Conservation (phyloP, 2,329 filamentous ascomycete species). For the Cryoendolithus antarcticus region DNA sequence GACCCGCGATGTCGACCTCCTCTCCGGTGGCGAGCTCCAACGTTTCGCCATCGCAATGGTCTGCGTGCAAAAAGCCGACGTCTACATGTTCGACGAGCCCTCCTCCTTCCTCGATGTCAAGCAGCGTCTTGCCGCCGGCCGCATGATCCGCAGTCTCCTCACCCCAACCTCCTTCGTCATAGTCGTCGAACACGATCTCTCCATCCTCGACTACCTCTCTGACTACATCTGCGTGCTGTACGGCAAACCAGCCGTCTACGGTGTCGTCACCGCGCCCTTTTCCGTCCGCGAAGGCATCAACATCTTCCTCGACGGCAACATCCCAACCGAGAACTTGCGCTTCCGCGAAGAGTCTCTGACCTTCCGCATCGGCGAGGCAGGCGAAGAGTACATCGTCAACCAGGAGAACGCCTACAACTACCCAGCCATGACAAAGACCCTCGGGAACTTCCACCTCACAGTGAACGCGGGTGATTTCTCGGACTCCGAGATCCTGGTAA, state of each 20-base stretch:
- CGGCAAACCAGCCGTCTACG: constrained; percentile 87
- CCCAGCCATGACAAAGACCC: constrained; percentile 82
- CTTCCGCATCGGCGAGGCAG: constrained; percentile 82
- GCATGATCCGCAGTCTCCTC: constrained; percentile 83
- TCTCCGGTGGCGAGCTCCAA: constrained; percentile 96
- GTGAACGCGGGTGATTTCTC: constrained; percentile 82
- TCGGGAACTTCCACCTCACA: constrained; percentile 74
- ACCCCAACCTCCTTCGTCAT: constrained; percentile 90
- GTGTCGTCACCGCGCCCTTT: constrained; percentile 89
- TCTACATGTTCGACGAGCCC: constrained; percentile 99
- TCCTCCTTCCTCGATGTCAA: constrained; percentile 99
- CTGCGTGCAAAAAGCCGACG: constrained; percentile 89
- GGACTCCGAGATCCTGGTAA: constrained; percentile 96
- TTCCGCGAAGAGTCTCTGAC: constrained; percentile 96
- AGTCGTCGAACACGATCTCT: constrained; percentile 98
- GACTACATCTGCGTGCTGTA: constrained; percentile 98
- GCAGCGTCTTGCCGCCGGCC: constrained; percentile 85
- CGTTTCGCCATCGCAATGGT: constrained; percentile 94
- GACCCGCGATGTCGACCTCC: constrained; percentile 76
- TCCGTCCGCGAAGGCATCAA: constrained; percentile 99
- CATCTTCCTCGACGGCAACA: constrained; percentile 96
- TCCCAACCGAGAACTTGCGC: constrained; percentile 93
- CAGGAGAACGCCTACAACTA: constrained; percentile 77
- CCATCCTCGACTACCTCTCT: constrained; percentile 93
- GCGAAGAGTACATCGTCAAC: constrained; percentile 78